phyloP scores from a whole-genome alignment of 805 yeast species.

The Saccharomycopsis sp. region DNA sequence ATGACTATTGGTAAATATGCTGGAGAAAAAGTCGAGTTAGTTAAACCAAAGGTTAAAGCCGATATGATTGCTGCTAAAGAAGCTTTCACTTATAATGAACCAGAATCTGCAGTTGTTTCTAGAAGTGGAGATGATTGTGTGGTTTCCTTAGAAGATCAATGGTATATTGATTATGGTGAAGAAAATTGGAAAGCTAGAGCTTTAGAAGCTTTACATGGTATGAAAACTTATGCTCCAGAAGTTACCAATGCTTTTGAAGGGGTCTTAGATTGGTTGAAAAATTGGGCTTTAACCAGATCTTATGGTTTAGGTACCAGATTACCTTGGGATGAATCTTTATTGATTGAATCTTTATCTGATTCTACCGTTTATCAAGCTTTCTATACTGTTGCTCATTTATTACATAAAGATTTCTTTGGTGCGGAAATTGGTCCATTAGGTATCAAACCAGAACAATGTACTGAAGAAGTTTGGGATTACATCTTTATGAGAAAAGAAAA shows the following conservation, averaged over 20 bases:
- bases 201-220: slow-evolving; percentile 58
- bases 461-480: slow-evolving; percentile 88
- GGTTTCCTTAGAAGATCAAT: slow-evolving; percentile 95
- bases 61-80: slow-evolving; percentile 69
- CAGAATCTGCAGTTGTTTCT: slow-evolving; percentile 81
- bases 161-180: slow-evolving; percentile 98
- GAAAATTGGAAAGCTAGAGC: slow-evolving; percentile 77
- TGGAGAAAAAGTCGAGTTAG: slow-evolving; percentile 85
- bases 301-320: slow-evolving; percentile 91
- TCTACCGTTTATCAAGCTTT: slow-evolving; percentile 93
- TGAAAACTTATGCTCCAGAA: slow-evolving; percentile 76
- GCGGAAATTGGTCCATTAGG: slow-evolving; percentile 58
- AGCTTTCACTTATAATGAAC: slow-evolving; percentile 90
- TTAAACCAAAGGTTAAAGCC: slow-evolving; percentile 76
- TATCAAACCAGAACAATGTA: slow-evolving; percentile 74
- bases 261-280: slow-evolving; percentile 90
- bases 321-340: slow-evolving; percentile 93
- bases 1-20: slow-evolving; percentile 72
- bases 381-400: slow-evolving; percentile 79
- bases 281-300: slow-evolving; percentile 97
- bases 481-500: slow-evolving; percentile 66
- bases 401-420: slow-evolving; percentile 85
- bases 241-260: slow-evolving; percentile 88
- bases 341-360: slow-evolving; percentile 92
- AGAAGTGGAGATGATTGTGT: slow-evolving; percentile 96